Evolutionary conservation across 2,329 filamentous ascomycete genomes (phyloP).

Genomic region (Emmonsia crescens): DNA sequence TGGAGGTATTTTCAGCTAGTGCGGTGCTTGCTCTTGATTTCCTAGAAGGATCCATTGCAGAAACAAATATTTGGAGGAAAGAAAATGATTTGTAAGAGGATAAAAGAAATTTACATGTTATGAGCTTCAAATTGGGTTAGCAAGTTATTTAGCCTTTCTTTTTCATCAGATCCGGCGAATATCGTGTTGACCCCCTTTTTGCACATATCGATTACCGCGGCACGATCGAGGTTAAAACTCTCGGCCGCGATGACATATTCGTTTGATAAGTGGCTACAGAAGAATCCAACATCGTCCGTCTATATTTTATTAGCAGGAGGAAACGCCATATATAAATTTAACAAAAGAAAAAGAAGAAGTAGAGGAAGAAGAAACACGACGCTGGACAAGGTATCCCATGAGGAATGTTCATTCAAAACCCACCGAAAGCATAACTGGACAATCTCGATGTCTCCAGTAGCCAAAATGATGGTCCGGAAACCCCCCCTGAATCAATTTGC

Average conservation of each 20-base stretch:
- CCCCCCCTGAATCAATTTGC: slow-evolving; percentile 57
- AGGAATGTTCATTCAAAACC: slow-evolving; percentile 26
- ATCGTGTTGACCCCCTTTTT: slow-evolving; percentile 53
- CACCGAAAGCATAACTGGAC: slow-evolving; percentile 57
- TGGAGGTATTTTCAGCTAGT: no score
- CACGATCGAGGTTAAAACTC: slow-evolving; percentile 51
- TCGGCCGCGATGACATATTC: slow-evolving; percentile 64
- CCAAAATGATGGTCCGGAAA: slow-evolving; percentile 65
- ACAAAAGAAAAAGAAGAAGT: no score
- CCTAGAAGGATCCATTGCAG: neutral
- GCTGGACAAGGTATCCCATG: neutral
- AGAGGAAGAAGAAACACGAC: neutral
- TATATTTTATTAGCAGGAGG: slow-evolving; percentile 23
- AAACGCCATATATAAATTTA: neutral
- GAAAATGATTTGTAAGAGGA: no score
- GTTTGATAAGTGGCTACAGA: slow-evolving; percentile 63
- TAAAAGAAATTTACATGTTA: neutral
- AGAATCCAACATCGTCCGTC: slow-evolving; percentile 79
- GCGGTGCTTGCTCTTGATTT: neutral
- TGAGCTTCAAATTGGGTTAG: slow-evolving; percentile 16
- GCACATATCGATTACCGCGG: slow-evolving; percentile 45
- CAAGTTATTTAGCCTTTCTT: slow-evolving; percentile 18
- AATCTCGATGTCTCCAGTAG: slow-evolving; percentile 52
- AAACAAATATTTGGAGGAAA: neutral
- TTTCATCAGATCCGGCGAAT: slow-evolving; percentile 55